Evolutionary conservation across 2,329 filamentous ascomycete species (phyloP), one percentile per base, ranked within the genome.

Genomic region (Fusarium xylarioides): DNA sequence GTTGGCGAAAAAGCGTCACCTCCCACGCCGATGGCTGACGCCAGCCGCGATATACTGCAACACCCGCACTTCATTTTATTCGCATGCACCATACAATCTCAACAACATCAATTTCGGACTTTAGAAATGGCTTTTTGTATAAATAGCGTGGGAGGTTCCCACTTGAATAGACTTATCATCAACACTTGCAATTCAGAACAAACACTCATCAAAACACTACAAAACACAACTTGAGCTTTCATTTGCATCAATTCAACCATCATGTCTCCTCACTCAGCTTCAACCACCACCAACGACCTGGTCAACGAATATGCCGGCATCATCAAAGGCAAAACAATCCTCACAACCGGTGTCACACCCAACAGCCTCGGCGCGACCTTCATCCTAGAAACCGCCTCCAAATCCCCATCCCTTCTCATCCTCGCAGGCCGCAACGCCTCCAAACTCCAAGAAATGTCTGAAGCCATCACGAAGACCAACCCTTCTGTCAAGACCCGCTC

Each of bases 331-430:
- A 84, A 83, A 50, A 79, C 76, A 8, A 76, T 86, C 56, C 79
- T 86, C 44, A 81, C 82, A 6, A 86, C 84, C 0, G 84, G 85
- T n/a, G 81, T 84, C 32, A 81, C 83, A 8, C 82, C 81, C 8
- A 77, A 79, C 56, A 78, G 81, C 30, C 77, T 86, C 19, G 84
- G 84, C n/a, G 79, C 80, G 34, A 63, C 71, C 11, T 85, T 84
- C 52, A 79, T 80, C 37, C 63, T 77, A 19, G 71, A 80, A 43
- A 77, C 86, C 46, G 85, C 86, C 26, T 74, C 80, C 16, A 81
- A 81, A 34, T 75, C 80, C 2, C 85, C 86, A 0, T 68, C 76
- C 5, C 75, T 83, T 32, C 82, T 88, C 61, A 84, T 86, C 56
- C 82, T 87, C 32, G 84, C 81, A 11, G 84, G 85, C 35, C 86